Base-by-base conservation (phyloP, 2,329 filamentous ascomycete species). In the Remersonia thermophila region DNA sequence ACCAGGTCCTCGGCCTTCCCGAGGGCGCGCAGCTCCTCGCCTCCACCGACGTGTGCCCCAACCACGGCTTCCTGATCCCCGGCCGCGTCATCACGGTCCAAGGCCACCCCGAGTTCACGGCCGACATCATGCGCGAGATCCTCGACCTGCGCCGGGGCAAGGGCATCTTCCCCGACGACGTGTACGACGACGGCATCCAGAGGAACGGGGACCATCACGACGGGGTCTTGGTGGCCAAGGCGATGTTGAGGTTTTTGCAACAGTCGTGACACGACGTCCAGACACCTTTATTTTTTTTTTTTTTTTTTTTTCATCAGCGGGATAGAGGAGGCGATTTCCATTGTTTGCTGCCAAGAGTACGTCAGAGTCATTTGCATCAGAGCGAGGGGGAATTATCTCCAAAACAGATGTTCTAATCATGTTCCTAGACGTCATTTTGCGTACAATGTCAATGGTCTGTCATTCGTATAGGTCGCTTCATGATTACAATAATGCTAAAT, bases 61-160 rank as follows among this genome's bases (percentile, higher is more conserved):
- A 85, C n/a, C 85, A 93, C 56, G 81, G 77, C 42, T 84, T 93
- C 71, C 82, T 91, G 53, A 58, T 67, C 14, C 71, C 77, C 7
- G 63, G 68, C 29, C 68, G 69, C 26, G 63, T 83, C 41, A 77
- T 93, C 42, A 78, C 83, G 0, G 73, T 93, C 1, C 85, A 94
- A 61, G 85, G 84, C 5, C 85, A 93, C 56, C 86, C 85, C 1
- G 86, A 94, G 56, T 91, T 89, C 54, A 81, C 69, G 3, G 66
- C 68, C 40, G 69, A 75, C 12, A 86, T 93, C 45, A 72, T 86
- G 48, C 63, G 61, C 13, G 78, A 84, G 55, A 59, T 93, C 27
- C 58, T 89, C 37, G 65, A 70, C 41, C 60, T 69, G 41, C 69
- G 86, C 38, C 73, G 81, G 51, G 62, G 66, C 18, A 63, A 62